Conservation (phyloP, 345 rosid species). For the Camelina sativa region DNA sequence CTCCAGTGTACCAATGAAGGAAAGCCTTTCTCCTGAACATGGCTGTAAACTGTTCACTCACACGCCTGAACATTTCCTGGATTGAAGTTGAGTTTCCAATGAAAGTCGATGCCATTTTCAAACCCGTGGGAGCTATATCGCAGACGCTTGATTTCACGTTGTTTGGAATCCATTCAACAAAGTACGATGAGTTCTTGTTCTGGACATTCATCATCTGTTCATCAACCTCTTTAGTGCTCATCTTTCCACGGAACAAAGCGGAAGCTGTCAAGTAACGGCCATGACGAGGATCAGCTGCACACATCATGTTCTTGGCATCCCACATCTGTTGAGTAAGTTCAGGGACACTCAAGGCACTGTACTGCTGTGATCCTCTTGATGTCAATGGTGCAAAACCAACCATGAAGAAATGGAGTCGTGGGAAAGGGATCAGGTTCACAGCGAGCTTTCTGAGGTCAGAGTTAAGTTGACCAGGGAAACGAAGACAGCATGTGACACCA, state of each 20-base stretch:
- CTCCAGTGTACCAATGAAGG: conserved; percentile 47
- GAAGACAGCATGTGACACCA: conserved; percentile 51
- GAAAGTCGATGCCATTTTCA: conserved; percentile 44
- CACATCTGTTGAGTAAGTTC: conserved; percentile 52
- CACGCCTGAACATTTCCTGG: conserved; percentile 46
- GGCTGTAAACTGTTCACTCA: conserved; percentile 45
- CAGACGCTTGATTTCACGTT: conserved; percentile 49
- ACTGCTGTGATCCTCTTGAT: conserved; percentile 51
- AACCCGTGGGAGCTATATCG: conserved; percentile 45
- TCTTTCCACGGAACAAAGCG: conserved; percentile 50
- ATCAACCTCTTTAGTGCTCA: conserved; percentile 49
- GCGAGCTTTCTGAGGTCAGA: conserved; percentile 51
- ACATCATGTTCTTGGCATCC: conserved; percentile 54
- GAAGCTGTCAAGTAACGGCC: conserved; percentile 52
- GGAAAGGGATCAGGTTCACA: conserved; percentile 51
- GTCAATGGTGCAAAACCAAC: conserved; percentile 50
- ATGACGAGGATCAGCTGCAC: conserved; percentile 52
- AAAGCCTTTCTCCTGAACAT: conserved; percentile 47
- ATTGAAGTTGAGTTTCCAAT: conserved; percentile 46
- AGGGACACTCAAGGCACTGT: conserved; percentile 47
- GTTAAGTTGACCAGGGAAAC: conserved; percentile 52
- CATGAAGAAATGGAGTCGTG: conserved; percentile 53
- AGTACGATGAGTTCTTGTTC: conserved; percentile 46
- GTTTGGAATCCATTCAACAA: conserved; percentile 48
- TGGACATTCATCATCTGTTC: conserved; percentile 48